Conservation (phyloP, 768 basidiomycete species). For the Boletus bicolor region DNA sequence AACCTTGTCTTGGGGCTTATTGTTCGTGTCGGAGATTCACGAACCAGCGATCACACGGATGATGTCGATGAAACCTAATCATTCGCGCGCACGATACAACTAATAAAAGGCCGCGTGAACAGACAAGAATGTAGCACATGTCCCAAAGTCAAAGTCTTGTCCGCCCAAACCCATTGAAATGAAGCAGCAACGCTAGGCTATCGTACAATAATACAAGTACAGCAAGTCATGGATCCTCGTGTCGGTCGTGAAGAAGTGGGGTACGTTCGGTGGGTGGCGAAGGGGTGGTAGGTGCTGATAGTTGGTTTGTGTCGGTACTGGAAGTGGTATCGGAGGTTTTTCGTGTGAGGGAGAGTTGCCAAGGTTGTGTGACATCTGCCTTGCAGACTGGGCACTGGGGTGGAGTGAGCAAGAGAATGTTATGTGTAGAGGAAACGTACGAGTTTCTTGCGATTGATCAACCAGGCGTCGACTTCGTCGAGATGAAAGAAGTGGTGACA, state of each 20-base stretch:
- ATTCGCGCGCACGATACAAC: conserved; percentile 1
- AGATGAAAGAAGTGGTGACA: conserved; percentile 96
- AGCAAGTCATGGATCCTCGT: conserved; percentile 7
- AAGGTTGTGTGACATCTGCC: conserved; percentile 80
- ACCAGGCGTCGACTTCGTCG: conserved; percentile 88
- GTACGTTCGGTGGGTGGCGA: conserved; percentile 30
- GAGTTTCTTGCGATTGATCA: conserved; percentile 88
- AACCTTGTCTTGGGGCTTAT: conserved; percentile 30
- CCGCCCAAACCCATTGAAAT: background rate
- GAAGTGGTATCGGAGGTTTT: conserved; percentile 10
- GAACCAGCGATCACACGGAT: conserved; percentile 5
- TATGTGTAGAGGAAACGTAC: conserved; percentile 44
- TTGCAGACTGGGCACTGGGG: conserved; percentile 88
- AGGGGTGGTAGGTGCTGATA: conserved; percentile 13
- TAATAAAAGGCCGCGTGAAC: conserved; percentile 18
- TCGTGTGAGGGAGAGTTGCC: conserved; percentile 23
- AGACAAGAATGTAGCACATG: conserved; percentile 10
- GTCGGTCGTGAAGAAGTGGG: conserved; percentile 29
- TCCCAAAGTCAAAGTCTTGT: conserved; percentile 3
- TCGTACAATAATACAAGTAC: conserved; percentile 26
- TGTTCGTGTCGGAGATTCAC: conserved; percentile 23
- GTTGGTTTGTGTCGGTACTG: background rate
- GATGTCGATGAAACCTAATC: conserved; percentile 16
- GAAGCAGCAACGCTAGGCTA: conserved; percentile 13
- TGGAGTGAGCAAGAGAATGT: conserved; percentile 1